Evolutionary conservation across 139 green algal genomes (phyloP).

Genomic region (Volvox africanus): DNA sequence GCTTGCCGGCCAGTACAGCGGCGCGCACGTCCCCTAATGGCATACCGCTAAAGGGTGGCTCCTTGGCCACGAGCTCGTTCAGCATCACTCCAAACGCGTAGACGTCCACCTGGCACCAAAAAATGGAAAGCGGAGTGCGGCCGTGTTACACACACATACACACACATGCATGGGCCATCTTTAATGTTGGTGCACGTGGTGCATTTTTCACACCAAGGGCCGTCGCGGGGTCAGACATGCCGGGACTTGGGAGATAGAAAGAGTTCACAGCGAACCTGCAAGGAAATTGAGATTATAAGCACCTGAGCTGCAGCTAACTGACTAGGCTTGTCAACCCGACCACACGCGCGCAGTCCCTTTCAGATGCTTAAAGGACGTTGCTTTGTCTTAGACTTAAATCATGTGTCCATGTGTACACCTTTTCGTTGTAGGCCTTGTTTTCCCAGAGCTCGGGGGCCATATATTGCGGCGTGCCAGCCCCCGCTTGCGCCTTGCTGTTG

Average conservation of each 20-base stretch:
- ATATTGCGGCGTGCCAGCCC: conserved; percentile 75
- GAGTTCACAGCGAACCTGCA: too few species aligned
- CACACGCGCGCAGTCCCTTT: too few species aligned
- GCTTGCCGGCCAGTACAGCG: conserved; percentile 59
- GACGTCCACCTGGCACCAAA: conserved; percentile 71
- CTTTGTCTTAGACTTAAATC: background rate
- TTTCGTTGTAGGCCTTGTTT: conserved; percentile 72
- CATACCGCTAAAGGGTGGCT: conserved; percentile 36
- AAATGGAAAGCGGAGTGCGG: background rate
- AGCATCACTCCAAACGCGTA: conserved; percentile 88
- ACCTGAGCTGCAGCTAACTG: too few species aligned
- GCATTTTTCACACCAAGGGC: too few species aligned
- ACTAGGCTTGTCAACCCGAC: too few species aligned
- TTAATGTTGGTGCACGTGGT: too few species aligned
- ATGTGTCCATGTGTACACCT: conserved; percentile 48
- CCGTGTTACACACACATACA: too few species aligned
- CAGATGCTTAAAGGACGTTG: too few species aligned
- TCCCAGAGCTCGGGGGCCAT: conserved; percentile 83
- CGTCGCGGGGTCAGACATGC: too few species aligned
- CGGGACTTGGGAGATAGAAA: too few species aligned
- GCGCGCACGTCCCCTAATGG: conserved; percentile 28
- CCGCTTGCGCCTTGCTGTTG: conserved; percentile 61
- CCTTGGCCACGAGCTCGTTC: conserved; percentile 71
- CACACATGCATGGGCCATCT: too few species aligned
- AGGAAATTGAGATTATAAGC: too few species aligned